These are phyloP conservation scores for Talaromyces borbonicus DNA, from an alignment of 495 filamentous ascomycete genomes.

Conservation along the genomic window DNA sequence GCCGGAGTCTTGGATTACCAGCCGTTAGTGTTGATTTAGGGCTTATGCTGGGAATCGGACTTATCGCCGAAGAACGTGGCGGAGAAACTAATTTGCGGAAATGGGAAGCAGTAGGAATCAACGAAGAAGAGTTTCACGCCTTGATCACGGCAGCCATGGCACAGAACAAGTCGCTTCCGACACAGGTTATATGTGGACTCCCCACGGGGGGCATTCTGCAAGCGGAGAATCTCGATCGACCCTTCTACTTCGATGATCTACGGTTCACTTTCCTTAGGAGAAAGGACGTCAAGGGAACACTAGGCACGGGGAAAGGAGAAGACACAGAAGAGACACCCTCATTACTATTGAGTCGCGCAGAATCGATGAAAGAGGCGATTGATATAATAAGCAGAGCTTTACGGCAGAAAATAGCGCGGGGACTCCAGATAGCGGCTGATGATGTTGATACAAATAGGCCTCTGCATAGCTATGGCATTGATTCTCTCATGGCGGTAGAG, in stretches of 20 bases:
- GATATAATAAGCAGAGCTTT: background rate
- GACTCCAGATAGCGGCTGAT: constrained; percentile 17
- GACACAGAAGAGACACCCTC: background rate
- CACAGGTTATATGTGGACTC: constrained; percentile 13
- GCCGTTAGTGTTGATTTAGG: constrained; percentile 24
- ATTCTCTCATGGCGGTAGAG: constrained; percentile 47
- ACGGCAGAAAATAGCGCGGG: background rate
- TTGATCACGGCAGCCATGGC: constrained; percentile 10
- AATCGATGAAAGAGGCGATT: background rate
- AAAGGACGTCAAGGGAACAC: background rate
- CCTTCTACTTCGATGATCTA: constrained; percentile 13
- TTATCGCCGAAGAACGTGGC: constrained; percentile 21
- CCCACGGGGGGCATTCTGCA: constrained; percentile 9
- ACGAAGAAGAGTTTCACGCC: constrained; percentile 13
- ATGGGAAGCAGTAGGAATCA: constrained; percentile 12
- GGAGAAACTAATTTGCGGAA: constrained; percentile 9
- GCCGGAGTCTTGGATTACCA: constrained; percentile 13
- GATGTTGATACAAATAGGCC: constrained; percentile 15
- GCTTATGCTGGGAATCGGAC: constrained; percentile 17
- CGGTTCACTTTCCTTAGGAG: constrained; percentile 9
- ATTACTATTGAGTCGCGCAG: background rate
- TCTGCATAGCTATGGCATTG: constrained; percentile 35
- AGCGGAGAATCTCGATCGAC: constrained; percentile 4
- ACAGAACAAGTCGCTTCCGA: background rate
- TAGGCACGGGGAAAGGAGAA: background rate